Conservation (phyloP, 2,329 filamentous ascomycete genomes). For the Clarireedia sp. region DNA sequence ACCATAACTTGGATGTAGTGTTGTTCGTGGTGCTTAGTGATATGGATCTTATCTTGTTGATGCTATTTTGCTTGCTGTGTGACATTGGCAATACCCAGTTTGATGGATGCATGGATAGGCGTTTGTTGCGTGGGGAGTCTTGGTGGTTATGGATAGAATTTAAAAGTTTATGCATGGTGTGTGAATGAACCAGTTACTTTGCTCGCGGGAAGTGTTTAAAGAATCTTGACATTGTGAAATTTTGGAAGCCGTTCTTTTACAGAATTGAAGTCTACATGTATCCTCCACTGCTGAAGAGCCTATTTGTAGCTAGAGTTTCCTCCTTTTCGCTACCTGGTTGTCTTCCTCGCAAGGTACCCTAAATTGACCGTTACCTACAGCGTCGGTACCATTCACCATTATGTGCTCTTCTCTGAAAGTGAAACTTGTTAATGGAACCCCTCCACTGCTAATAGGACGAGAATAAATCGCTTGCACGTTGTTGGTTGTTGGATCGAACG, state of each 20-base stretch:
- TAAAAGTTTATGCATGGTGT: not conserved
- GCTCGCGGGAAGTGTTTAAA: not conserved
- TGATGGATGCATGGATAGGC: constrained; percentile 6
- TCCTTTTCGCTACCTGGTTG: too few species aligned
- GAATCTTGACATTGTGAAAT: not conserved
- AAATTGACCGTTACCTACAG: too few species aligned
- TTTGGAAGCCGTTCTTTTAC: too few species aligned
- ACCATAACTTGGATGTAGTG: too few species aligned
- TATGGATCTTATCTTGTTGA: not conserved
- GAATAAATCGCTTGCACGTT: not conserved
- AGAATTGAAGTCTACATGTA: too few species aligned
- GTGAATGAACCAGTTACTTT: not conserved
- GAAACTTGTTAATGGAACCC: not conserved
- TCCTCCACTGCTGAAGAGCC: too few species aligned
- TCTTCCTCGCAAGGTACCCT: too few species aligned
- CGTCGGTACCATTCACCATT: too few species aligned
- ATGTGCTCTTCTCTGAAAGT: too few species aligned
- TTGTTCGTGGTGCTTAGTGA: not conserved
- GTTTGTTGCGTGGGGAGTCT: not conserved
- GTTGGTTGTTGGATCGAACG: not conserved
- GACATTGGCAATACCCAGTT: constrained; percentile 7
- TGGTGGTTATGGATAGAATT: not conserved
- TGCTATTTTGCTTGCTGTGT: not conserved
- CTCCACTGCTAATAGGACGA: not conserved
- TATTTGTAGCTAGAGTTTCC: too few species aligned